These are phyloP conservation scores for Gaillardinia entomophila DNA, from an alignment of 805 yeast species.

Conservation along the genomic window DNA sequence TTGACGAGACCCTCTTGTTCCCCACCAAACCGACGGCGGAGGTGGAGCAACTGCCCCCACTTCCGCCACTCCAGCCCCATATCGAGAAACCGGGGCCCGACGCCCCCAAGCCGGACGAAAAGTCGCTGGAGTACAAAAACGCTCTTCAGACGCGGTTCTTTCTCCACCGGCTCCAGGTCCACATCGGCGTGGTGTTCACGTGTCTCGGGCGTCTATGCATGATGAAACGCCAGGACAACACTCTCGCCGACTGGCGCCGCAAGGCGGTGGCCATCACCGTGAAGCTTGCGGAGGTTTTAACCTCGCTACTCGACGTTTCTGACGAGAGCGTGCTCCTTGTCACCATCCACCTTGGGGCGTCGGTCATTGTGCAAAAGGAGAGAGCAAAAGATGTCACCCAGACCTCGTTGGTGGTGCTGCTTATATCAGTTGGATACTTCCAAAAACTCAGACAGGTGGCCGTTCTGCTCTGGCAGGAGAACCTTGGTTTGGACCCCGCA, in stretches of 20 bases:
- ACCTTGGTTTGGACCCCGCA: slow-evolving; percentile 9
- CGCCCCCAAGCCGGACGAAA: slow-evolving; percentile 32
- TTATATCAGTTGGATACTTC: slow-evolving; percentile 49
- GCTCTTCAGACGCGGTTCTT: slow-evolving; percentile 51
- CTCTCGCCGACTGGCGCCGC: slow-evolving; percentile 26
- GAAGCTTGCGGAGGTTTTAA: slow-evolving; percentile 20
- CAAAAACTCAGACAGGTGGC: slow-evolving; percentile 21
- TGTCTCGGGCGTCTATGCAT: slow-evolving; percentile 41
- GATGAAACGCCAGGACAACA: slow-evolving; percentile 43
- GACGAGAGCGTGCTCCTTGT: not conserved
- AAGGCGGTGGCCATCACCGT: slow-evolving; percentile 37
- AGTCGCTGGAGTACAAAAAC: slow-evolving; percentile 59
- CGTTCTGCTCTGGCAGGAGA: slow-evolving; percentile 14
- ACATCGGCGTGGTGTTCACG: slow-evolving; percentile 35
- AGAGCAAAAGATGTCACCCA: slow-evolving; percentile 20
- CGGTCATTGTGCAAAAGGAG: slow-evolving; percentile 11
- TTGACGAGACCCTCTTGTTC: slow-evolving; percentile 41
- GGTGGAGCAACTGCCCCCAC: slow-evolving; percentile 13
- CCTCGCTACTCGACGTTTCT: slow-evolving; percentile 15
- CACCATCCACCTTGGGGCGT: not conserved
- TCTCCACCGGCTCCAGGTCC: slow-evolving; percentile 42
- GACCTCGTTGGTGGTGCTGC: slow-evolving; percentile 39
- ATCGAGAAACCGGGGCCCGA: slow-evolving; percentile 36
- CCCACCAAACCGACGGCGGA: no score
- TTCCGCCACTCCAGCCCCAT: slow-evolving; percentile 39